Evolutionary conservation across 345 rosid species (phyloP).

Genomic region (rapeseed (Brassica napus)): DNA sequence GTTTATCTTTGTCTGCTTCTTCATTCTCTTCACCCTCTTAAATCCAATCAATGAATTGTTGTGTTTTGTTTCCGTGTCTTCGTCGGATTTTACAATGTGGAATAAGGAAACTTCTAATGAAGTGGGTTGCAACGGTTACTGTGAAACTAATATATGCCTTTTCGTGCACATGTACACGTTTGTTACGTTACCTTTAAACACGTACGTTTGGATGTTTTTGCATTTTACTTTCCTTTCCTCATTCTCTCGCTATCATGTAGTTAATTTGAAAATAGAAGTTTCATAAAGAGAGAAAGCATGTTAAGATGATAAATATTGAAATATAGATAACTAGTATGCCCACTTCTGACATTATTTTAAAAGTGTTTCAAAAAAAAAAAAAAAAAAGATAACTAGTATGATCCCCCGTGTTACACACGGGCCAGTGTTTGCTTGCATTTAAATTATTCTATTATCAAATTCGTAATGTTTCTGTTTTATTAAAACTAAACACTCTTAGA

Average conservation of each 20-base stretch:
- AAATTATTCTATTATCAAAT: no score
- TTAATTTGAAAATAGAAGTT: no score
- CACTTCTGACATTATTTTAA: no score
- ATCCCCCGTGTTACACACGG: no score
- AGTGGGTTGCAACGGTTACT: conserved; percentile 28
- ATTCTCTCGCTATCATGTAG: not conserved
- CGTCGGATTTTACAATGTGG: conserved; percentile 5
- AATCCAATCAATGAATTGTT: not conserved
- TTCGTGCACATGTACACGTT: not conserved
- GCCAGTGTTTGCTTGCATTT: no score
- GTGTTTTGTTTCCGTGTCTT: not conserved
- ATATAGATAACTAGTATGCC: no score
- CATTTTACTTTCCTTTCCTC: not conserved
- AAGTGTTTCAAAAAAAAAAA: no score
- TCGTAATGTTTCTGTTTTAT: no score
- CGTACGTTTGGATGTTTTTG: not conserved
- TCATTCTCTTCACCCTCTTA: not conserved
- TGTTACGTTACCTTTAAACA: not conserved
- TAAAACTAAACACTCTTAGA: no score
- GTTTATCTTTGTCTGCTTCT: conserved; percentile 8
- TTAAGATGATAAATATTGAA: no score
- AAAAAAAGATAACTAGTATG: no score
- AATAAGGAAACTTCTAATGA: not conserved
- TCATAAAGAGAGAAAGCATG: no score
- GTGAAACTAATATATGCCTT: not conserved